A percentile compares a stretch with the other conserved stretches of the same genome.
Evolutionary conservation across 768 basidiomycete genomes (phyloP).

Genomic region (Rhodotorula sphaerocarpa): DNA sequence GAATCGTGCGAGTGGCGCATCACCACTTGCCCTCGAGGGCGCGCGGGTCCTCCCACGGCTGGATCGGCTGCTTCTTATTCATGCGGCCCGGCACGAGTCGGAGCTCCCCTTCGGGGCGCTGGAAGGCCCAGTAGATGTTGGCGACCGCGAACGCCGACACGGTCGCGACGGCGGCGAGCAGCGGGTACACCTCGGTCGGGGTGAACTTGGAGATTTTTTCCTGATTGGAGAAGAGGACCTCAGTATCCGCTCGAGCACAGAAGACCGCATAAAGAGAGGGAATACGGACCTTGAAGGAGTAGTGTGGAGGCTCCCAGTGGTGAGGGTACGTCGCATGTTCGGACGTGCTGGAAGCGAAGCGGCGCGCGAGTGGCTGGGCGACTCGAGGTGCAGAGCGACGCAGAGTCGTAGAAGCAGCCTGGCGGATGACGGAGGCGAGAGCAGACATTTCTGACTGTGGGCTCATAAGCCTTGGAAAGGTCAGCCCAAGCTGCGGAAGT

Average conservation of each 20-base stretch:
- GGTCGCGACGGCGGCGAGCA: not conserved
- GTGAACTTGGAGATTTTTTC: not conserved
- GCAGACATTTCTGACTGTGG: not conserved
- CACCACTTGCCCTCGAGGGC: slow-evolving; percentile 9
- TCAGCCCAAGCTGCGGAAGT: too few species aligned
- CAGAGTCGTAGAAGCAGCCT: not conserved
- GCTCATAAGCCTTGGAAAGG: not conserved
- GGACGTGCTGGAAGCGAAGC: not conserved
- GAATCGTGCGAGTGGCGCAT: too few species aligned
- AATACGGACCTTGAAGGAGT: slow-evolving; percentile 3
- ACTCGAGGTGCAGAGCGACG: not conserved
- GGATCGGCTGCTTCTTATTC: too few species aligned
- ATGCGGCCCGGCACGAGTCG: not conserved
- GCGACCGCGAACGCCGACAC: not conserved
- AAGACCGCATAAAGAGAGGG: too few species aligned
- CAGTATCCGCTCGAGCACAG: not conserved
- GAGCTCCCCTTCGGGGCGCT: slow-evolving; percentile 4
- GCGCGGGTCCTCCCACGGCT: slow-evolving; percentile 11
- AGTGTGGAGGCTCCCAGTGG: not conserved
- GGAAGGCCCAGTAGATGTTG: not conserved
- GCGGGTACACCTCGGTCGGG: slow-evolving; percentile 3
- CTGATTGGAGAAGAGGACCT: not conserved
- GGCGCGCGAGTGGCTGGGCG: not conserved
- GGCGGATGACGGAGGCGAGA: not conserved
- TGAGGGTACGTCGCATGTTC: not conserved